A percentile compares a stretch with the other conserved stretches of the same genome.
phyloP scores from a whole-genome alignment of 2,329 filamentous ascomycete species.

The Westerdykella sp. region DNA sequence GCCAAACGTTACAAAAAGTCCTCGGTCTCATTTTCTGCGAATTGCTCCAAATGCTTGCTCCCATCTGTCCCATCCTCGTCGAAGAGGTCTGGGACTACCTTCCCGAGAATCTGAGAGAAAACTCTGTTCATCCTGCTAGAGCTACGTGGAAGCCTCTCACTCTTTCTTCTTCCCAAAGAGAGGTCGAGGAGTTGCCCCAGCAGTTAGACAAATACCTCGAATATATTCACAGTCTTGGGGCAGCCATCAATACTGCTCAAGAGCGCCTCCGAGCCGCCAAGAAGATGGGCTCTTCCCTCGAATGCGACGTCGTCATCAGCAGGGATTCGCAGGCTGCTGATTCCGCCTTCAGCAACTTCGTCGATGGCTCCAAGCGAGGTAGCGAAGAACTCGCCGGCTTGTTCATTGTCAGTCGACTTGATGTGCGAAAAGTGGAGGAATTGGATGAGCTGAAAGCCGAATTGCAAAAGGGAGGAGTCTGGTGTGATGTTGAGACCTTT shows the following conservation, averaged over 20 bases:
- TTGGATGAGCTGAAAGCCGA: constrained; percentile 6
- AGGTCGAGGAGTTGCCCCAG: constrained; percentile 8
- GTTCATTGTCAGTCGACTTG: constrained; percentile 40
- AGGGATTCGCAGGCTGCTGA: constrained; percentile 22
- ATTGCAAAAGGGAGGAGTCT: constrained; percentile 25
- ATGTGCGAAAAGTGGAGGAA: constrained; percentile 9
- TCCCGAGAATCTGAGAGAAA: constrained; percentile 54
- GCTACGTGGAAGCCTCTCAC: constrained; percentile 19
- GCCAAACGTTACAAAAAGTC: constrained; percentile 51
- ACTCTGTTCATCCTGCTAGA: constrained; percentile 22
- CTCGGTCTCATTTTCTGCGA: constrained; percentile 61
- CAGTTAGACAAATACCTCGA: constrained; percentile 20
- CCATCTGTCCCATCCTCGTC: constrained; percentile 74
- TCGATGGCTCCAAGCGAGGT: constrained; percentile 1
- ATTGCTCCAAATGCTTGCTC: constrained; percentile 70
- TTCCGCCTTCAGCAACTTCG: not conserved
- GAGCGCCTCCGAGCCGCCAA: constrained; percentile 68
- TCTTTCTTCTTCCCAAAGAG: constrained; percentile 5
- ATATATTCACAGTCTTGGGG: constrained; percentile 47
- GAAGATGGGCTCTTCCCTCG: constrained; percentile 71
- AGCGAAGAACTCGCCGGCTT: constrained; percentile 33
- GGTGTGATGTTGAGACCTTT: constrained; percentile 15
- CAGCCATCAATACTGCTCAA: constrained; percentile 66
- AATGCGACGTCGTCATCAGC: constrained; percentile 61
- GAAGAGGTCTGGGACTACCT: constrained; percentile 82